Base-by-base conservation (phyloP, 2,329 filamentous ascomycete genomes). In the Dendryphion nanum region DNA sequence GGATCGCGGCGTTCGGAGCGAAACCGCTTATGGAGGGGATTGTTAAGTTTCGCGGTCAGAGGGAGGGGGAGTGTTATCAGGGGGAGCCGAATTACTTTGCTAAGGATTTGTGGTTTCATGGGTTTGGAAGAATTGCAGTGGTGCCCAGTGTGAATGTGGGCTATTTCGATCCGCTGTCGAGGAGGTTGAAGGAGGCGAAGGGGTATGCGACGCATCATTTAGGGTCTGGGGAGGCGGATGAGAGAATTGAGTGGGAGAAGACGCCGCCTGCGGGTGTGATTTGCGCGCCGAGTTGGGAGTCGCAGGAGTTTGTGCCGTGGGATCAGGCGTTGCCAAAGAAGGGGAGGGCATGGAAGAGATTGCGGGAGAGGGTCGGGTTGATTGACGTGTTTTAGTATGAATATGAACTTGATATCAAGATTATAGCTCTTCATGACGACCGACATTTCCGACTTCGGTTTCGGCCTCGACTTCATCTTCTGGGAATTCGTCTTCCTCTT, bases 41-140 rank as follows among this genome's bases (percentile, higher is more conserved):
- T 7, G 53, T 80, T 2, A 44, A 53, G 5, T 81, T 81, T 49
- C 67, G 78, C 1, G 50, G 48, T 1, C 49, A 59, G 5, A 41
- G 53, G 13, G 48, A 59, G 13, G 45, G 40, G 37, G 78, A 81
- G 51, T 82, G 78, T 40, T 64, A 55, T 8, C 70, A 75, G 44
- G 77, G 77, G 3, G 78, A 82, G 53, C 75, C 78, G 2, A 69
- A 72, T 37, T 51, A 80, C 8, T 74, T 81, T 30, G 76, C 74
- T 45, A 81, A 80, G 41, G 78, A 82, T 44, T 39, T 81, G 48
- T 82, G 55, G 55, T 46, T 37, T 12, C 30, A 48, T 12, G 54
- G 55, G 2, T 50, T 51, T 30, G 55, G 77, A 10, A 76, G 70
- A 47, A 77, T 81, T 43, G 77, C 77, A 0, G 75, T 79, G 1